A percentile compares a stretch with the other conserved stretches of the same genome.
Evolutionary conservation across 1,139 yeast species (phyloP).

Genomic region (Hansenula lynferdii): DNA sequence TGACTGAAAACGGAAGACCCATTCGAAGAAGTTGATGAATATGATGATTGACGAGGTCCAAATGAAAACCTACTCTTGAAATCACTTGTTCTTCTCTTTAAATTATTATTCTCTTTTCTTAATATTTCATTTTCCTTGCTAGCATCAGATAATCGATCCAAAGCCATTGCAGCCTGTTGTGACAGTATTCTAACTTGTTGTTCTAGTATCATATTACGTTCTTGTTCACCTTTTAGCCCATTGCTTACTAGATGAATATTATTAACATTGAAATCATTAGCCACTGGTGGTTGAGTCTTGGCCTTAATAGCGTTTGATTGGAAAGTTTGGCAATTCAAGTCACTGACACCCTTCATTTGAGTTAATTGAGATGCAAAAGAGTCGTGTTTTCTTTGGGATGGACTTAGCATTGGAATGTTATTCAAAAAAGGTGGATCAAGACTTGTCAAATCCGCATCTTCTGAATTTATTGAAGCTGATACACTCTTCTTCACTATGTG

Average conservation of each 20-base stretch:
- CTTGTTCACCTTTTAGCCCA: conserved; percentile 19
- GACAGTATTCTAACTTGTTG: conserved; percentile 22
- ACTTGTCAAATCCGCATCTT: conserved; percentile 13
- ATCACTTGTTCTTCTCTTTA: conserved; percentile 11
- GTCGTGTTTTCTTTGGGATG: not conserved
- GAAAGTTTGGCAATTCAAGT: conserved; percentile 8
- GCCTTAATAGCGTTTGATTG: conserved; percentile 4
- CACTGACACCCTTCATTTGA: conserved; percentile 5
- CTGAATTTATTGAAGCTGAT: not conserved
- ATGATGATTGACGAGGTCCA: conserved; percentile 10
- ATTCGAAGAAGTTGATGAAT: conserved; percentile 7
- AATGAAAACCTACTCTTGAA: conserved; percentile 6
- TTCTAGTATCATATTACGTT: conserved; percentile 18
- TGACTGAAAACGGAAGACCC: conserved; percentile 6
- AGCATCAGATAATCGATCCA: conserved; percentile 24
- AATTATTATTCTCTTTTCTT: conserved; percentile 24
- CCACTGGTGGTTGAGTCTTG: conserved; percentile 10
- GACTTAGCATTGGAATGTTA: not conserved
- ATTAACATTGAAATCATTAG: conserved; percentile 7
- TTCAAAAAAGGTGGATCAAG: conserved; percentile 17
- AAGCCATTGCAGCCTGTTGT: conserved; percentile 24
- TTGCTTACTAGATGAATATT: conserved; percentile 7
- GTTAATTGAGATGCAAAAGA: conserved; percentile 1
- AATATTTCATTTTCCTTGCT: conserved; percentile 24
- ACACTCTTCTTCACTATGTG: conserved; percentile 5